Evolutionary conservation across 768 basidiomycete species (phyloP).

Genomic region (Calocera viscosa): DNA sequence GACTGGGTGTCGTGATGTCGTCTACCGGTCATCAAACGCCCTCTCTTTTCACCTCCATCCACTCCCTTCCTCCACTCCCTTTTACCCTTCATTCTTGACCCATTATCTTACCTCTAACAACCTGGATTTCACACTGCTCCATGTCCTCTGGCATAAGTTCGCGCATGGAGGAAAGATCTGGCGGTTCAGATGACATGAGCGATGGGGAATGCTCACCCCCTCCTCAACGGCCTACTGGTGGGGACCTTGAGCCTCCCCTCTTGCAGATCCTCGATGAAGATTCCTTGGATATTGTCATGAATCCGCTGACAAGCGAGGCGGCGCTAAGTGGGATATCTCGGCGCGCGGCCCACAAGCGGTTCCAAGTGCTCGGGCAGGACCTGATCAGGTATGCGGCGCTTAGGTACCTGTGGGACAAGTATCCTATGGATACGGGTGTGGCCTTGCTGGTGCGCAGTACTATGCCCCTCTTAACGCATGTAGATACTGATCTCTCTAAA

Average conservation of each 20-base stretch:
- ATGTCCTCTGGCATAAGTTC: neutral
- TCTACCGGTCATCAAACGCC: too few relatives aligned
- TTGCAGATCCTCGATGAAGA: neutral
- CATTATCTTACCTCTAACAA: too few relatives aligned
- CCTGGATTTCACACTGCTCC: neutral
- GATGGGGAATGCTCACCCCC: neutral
- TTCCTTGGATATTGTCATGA: neutral
- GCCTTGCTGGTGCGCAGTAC: neutral
- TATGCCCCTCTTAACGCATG: neutral
- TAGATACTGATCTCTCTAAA: neutral
- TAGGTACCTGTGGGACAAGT: slow-evolving; percentile 4
- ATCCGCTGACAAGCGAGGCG: neutral
- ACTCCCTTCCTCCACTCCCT: neutral
- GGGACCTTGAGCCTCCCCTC: neutral
- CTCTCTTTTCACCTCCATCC: too few relatives aligned
- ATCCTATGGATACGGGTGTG: neutral
- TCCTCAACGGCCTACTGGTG: neutral
- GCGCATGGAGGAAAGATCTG: neutral
- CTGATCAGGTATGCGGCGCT: neutral
- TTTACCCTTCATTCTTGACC: neutral
- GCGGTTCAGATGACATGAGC: neutral
- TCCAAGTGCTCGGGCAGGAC: slow-evolving; percentile 1
- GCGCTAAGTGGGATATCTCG: neutral
- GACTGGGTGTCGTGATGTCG: too few relatives aligned
- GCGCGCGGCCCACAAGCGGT: neutral